Percentiles rank a stretch among this genome's conserved stretches.
Evolutionary conservation across 106 monocot genomes (phyloP).

Genomic region (Gastrodia elata): DNA sequence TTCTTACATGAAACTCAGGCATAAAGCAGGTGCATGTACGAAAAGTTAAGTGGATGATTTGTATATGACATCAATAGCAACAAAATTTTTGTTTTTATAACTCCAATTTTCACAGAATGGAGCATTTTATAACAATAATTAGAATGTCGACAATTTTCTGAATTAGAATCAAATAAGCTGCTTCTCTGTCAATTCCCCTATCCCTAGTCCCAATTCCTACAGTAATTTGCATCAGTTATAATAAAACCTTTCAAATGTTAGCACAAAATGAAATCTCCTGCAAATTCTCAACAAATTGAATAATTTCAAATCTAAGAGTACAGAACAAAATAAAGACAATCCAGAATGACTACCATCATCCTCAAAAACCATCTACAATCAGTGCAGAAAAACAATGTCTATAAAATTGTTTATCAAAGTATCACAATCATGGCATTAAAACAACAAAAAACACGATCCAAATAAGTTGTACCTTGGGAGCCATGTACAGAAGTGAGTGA

Average conservation of each 20-base stretch:
- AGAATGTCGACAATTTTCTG: neutral
- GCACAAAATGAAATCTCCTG: neutral
- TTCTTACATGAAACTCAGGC: neutral
- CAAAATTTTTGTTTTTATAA: neutral
- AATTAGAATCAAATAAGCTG: neutral
- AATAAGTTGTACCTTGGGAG: conserved; percentile 47
- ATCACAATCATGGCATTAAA: neutral
- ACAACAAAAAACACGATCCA: neutral
- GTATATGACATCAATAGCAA: neutral
- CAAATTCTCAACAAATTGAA: neutral
- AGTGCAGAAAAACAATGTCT: neutral
- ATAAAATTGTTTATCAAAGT: conserved; percentile 1
- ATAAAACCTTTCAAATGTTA: neutral
- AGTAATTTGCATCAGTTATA: neutral
- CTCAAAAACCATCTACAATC: neutral
- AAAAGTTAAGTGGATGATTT: neutral
- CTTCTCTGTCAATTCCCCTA: neutral
- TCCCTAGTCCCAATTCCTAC: neutral
- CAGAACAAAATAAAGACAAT: neutral
- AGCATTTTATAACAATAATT: neutral
- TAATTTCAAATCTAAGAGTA: neutral
- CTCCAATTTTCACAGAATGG: neutral
- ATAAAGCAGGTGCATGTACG: neutral
- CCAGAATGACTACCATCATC: neutral
- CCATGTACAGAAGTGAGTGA: conserved; percentile 22